Conservation (phyloP, 2,329 filamentous ascomycete genomes). For the Pseudogymnoascus sp. region DNA sequence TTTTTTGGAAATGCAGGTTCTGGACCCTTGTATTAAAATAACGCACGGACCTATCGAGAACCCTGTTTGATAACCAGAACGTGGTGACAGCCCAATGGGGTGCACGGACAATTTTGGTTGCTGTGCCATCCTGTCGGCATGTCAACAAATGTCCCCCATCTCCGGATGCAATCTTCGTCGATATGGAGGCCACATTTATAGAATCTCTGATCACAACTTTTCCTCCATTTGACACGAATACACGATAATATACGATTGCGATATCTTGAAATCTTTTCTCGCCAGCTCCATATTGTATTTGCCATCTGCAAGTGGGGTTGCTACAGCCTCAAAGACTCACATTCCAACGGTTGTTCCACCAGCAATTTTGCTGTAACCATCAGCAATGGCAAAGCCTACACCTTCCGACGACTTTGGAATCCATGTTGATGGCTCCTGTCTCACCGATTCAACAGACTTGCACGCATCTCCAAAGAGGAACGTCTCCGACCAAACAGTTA, state of each 20-base stretch:
- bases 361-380: conserved; percentile 1
- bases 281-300: not conserved
- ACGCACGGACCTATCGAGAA: not conserved
- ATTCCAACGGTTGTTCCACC: not conserved
- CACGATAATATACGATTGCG: not conserved
- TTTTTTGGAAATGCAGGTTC: not conserved
- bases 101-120: conserved; percentile 1
- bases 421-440: conserved; percentile 25
- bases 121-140: not conserved
- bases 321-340: not conserved
- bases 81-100: not conserved
- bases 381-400: conserved; percentile 5
- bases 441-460: conserved; percentile 18
- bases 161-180: not conserved
- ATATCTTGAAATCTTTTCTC: not conserved
- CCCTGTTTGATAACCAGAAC: conserved; percentile 6
- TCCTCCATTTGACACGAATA: not conserved
- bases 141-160: conserved; percentile 5
- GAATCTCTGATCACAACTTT: not conserved
- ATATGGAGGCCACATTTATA: not conserved
- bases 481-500: conserved; percentile 19
- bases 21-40: not conserved
- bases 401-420: conserved; percentile 21
- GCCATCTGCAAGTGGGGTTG: not conserved
- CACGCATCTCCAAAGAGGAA: conserved; percentile 11